Evolutionary conservation across 1,139 yeast species (phyloP), one percentile per base, ranked within the genome.

Genomic region (Hyphopichia fennica): DNA sequence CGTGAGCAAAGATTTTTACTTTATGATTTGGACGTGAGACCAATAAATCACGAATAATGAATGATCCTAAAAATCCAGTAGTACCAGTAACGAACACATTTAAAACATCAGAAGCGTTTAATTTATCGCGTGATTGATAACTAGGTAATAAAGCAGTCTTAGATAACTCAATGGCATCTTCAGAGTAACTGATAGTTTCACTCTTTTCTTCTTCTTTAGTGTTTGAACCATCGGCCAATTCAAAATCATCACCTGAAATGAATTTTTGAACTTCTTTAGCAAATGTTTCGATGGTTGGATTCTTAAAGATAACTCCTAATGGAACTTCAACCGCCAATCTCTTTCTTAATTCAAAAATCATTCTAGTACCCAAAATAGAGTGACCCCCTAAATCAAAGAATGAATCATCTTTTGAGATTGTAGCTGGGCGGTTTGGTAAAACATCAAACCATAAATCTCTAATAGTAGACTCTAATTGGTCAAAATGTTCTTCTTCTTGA

Each of bases 351-450:
- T 87, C 93, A 57, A 93, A 93, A 50, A 93, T 93, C 97, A 95
- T 90, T 62, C 96, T 80, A 0, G 99, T 95, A 10, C 98, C 99
- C 51, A 93, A 73, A 54, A 95, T 91, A 0, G 98, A 91, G 64
- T 95, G 99, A 4, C 99, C 99, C 45, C 99, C 99, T 45, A 95
- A 72, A 58, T 95, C 99, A 57, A 95, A 95, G 79, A 95, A 95
- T 2, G 96, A 87, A 60, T 95, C 99, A 3, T 78, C 76, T 35
- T 85, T 85, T 30, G 84, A 75, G 41, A 90, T 79, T 9, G 85
- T 66, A 1, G 93, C 84, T 9, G 98, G 96, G 50, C 82, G 79
- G 50, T 82, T 86, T 33, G 99, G 98, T 51, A 95, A 75, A 10
- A 93, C 85, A 27, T 79, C 79, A 39, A 86, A 67, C 99, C 99